Base-by-base conservation (phyloP, 2,329 filamentous ascomycete species). In the Paecilomyces formosus region DNA sequence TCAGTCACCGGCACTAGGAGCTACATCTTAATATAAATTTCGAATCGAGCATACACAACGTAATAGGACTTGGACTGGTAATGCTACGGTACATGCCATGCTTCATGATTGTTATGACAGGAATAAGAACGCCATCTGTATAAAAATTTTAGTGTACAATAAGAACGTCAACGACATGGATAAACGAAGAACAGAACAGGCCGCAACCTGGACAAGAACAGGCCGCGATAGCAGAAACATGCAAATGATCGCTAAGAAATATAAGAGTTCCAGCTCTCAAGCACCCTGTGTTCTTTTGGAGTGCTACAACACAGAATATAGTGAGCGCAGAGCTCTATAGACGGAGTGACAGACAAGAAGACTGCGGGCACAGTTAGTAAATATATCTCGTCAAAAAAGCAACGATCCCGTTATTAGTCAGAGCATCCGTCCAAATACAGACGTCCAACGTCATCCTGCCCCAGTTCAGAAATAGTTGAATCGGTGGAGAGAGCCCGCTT, bases 391-490 rank as follows among this genome's bases (percentile, higher is more conserved):
- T n/a, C 15, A 50, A 24, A 54, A 33, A 35, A 57, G 26, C 49
- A 15, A 54, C 28, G 31, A 26, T 22, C 9, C 39, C 22, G 52
- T 22, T 9, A 49, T 59, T 65, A 70, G 54, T 64, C 65, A 11
- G 63, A 61, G 60, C 60, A 65, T 56, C 63, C 65, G 55, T 66
- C 62, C 57, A 74, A 60, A 59, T 74, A 75, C 7, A 74, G 65
- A 13, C 63, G 62, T 24, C 66, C 63, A 62, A 74, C 66, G 21
- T 74, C 70, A 28, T 70, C 66, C 35, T 70, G 64, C 33, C 70
- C 71, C 8, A 69, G 58, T 11, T 75, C 72, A 6, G 72, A 69
- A 39, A 75, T 64, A 2, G 72, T 74, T 18, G 64, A 69, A 30
- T 74, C 69, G 0, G 72, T 68, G 5, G 72, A 74, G 24, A 57